phyloP scores from a whole-genome alignment of 148 eudicot genomes.

The Arctostaphylos glauca region DNA sequence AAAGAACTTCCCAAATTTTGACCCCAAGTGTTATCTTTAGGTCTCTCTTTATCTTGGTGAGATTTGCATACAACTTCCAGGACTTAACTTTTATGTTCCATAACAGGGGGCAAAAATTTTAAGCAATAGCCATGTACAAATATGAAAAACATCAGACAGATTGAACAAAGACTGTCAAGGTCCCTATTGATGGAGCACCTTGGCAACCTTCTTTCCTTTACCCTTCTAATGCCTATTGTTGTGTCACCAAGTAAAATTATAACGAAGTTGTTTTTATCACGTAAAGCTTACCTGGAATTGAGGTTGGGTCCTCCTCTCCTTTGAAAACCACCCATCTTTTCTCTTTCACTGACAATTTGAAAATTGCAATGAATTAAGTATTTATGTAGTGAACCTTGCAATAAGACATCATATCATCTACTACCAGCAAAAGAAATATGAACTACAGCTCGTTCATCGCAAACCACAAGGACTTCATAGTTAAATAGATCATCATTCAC shows the following conservation, averaged over 20 bases:
- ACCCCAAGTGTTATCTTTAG: not conserved
- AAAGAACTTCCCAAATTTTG: not conserved
- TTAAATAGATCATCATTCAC: not conserved
- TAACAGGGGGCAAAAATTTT: not conserved
- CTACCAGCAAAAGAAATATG: not conserved
- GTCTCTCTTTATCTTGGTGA: not conserved
- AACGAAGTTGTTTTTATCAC: not conserved
- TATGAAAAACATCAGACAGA: not conserved
- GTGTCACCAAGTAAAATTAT: not conserved
- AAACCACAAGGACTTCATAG: not conserved
- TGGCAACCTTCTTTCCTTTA: not conserved
- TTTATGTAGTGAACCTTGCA: not conserved
- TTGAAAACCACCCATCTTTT: slow-evolving; percentile 87
- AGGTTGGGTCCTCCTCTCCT: slow-evolving; percentile 86
- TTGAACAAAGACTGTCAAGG: not conserved
- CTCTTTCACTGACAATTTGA: slow-evolving; percentile 64
- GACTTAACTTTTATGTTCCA: not conserved
- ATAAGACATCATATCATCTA: not conserved
- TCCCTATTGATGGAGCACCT: not conserved
- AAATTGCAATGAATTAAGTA: not conserved
- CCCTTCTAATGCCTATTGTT: not conserved
- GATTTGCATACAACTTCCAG: not conserved
- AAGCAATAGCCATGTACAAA: not conserved
- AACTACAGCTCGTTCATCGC: not conserved
- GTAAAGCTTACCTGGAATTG: slow-evolving; percentile 66